Percentiles rank a stretch among this genome's conserved stretches.
Conservation (phyloP, 495 filamentous ascomycete species). For the Astrothelium macrocarpum region DNA sequence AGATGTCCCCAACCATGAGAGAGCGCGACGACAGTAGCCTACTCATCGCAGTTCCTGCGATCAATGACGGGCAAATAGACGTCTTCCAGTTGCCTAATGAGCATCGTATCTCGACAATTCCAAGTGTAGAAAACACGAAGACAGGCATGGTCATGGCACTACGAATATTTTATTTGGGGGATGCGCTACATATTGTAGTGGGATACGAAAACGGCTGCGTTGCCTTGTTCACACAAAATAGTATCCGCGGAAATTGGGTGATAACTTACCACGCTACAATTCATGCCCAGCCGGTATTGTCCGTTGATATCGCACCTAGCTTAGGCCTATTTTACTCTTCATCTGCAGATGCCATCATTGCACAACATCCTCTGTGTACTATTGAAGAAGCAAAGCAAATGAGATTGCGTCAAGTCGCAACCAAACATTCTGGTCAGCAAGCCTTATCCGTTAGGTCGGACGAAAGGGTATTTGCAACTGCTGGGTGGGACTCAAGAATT, state of each 20-base stretch:
- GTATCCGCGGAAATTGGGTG: conserved; percentile 42
- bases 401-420: conserved; percentile 41
- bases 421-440: conserved; percentile 87
- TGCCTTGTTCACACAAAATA: conserved; percentile 42
- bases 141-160: conserved; percentile 91
- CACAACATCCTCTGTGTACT: conserved; percentile 49
- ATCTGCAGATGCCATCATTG: conserved; percentile 63
- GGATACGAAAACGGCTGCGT: conserved; percentile 83
- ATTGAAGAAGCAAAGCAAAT: not conserved
- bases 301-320: conserved; percentile 53
- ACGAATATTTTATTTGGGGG: conserved; percentile 43
- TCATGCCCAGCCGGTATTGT: conserved; percentile 80
- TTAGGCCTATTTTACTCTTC: conserved; percentile 65
- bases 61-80: conserved; percentile 50
- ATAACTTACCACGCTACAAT: conserved; percentile 54
- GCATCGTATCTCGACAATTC: conserved; percentile 55
- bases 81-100: conserved; percentile 77
- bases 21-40: conserved; percentile 6
- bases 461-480: conserved; percentile 76
- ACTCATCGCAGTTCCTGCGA: conserved; percentile 27
- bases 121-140: conserved; percentile 45
- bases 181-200: conserved; percentile 46
- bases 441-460: conserved; percentile 67
- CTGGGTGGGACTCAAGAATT: conserved; percentile 79
- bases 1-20: conserved; percentile 10